Evolutionary conservation across 2,329 filamentous ascomycete genomes (phyloP), one percentile per base, ranked within the genome.

Genomic region (Amphichorda felina): DNA sequence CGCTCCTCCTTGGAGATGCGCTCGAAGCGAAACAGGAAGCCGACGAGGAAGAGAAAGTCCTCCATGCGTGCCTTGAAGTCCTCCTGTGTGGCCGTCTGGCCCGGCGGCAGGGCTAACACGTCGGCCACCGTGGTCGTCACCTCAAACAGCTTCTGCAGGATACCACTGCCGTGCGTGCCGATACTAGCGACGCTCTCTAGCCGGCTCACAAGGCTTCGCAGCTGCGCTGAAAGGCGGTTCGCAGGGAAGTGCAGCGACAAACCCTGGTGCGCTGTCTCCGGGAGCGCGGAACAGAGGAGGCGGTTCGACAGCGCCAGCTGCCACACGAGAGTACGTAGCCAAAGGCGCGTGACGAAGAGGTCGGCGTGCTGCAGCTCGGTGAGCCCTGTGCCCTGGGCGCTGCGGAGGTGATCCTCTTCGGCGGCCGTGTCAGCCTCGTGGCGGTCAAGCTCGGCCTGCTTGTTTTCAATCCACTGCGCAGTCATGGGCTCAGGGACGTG

Each of bases 51-150:
- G 7, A 68, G 46, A 40, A 72, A 70, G 41, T 75, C 70, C 36
- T 71, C 63, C 31, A 73, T 63, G 13, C 66, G 56, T 4, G 61
- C 55, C 24, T 22, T 33, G 5, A 57, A 54, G 2, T 62, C 63
- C 29, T 66, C 59, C 5, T 63, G 50, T 6, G 44, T 47, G 37
- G 53, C 34, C 17, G 43, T 41, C 0, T 61, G 59, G 1, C 58
- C 59, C 6, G 61, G 57, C 0, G 67, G 65, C 11, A 73, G 53
- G 30, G 69, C 66, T 16, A 75, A 59, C 2, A 76, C 71, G 42
- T 75, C 71, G 8, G 70, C 69, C 31, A 75, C 69, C 2, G 70
- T 74, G 46, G 70, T 72, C 0, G 70, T 68, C 40, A 76, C 71
- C 44, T 76, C 72, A 37, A 76, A 72, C 4, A 76, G 55, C 46